A percentile compares a stretch with the other conserved stretches of the same genome.
Evolutionary conservation across 2,329 filamentous ascomycete genomes (phyloP).

Genomic region (Microdochium nivale): DNA sequence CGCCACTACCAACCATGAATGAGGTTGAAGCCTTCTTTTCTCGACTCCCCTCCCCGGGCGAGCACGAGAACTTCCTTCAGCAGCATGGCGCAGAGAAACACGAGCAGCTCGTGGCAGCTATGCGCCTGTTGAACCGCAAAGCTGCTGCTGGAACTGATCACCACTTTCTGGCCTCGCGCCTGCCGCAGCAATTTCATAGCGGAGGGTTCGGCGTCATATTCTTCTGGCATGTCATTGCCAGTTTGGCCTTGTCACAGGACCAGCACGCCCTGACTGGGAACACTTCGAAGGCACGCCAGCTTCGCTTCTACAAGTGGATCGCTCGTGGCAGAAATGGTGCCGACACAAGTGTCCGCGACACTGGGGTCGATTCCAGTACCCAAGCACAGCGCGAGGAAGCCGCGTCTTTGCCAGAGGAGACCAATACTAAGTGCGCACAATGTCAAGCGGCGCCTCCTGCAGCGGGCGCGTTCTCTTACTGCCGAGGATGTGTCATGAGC

Average conservation of each 20-base stretch:
- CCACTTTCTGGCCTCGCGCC: not conserved
- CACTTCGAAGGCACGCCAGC: not conserved
- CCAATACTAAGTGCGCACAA: not conserved
- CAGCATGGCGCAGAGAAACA: not conserved
- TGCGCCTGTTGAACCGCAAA: not conserved
- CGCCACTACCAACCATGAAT: too few relatives aligned
- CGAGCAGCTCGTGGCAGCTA: not conserved
- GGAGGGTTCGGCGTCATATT: not conserved
- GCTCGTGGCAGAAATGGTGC: not conserved
- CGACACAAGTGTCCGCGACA: not conserved
- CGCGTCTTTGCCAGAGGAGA: not conserved
- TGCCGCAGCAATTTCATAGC: not conserved
- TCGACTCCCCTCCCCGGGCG: too few relatives aligned
- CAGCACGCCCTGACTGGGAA: not conserved
- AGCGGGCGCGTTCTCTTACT: not conserved
- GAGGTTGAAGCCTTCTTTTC: too few relatives aligned
- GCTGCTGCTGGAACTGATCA: not conserved
- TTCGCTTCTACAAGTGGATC: not conserved
- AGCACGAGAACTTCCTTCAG: too few relatives aligned
- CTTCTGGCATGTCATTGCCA: not conserved
- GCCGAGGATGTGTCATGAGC: not conserved
- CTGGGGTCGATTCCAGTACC: not conserved
- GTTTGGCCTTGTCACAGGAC: not conserved
- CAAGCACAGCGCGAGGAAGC: not conserved
- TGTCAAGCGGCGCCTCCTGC: not conserved